A percentile compares a stretch with the other conserved stretches of the same genome.
phyloP scores from a whole-genome alignment of 1,284 basidiomycete species.

The Ceratobasidium sp. region DNA sequence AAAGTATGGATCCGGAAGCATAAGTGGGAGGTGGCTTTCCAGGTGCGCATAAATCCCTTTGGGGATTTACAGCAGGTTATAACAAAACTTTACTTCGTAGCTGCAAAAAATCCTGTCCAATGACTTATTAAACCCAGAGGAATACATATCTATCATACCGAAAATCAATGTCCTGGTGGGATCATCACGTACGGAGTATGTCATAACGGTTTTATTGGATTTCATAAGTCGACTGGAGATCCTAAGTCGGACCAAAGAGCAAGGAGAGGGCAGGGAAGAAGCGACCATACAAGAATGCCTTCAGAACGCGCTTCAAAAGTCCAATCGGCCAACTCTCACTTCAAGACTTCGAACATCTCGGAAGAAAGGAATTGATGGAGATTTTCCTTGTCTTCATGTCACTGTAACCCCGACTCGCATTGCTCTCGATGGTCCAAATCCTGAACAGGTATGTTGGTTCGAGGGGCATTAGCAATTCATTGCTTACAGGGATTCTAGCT shows the following conservation, averaged over 20 bases:
- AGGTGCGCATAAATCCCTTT: constrained; percentile 50
- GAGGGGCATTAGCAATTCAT: not conserved
- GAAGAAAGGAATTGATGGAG: constrained; percentile 46
- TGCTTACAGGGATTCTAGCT: constrained; percentile 48
- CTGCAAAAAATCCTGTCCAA: constrained; percentile 52
- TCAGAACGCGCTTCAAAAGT: constrained; percentile 50
- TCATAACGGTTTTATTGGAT: constrained; percentile 48
- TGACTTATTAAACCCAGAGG: constrained; percentile 53
- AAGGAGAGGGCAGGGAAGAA: constrained; percentile 50
- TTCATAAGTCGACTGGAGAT: constrained; percentile 52
- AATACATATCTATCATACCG: constrained; percentile 51
- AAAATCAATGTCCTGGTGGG: constrained; percentile 58
- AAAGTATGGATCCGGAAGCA: constrained; percentile 54
- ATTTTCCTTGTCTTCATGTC: constrained; percentile 63
- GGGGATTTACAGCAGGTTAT: constrained; percentile 49
- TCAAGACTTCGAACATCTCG: constrained; percentile 42
- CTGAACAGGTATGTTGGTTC: constrained; percentile 54
- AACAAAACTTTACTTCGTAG: constrained; percentile 50
- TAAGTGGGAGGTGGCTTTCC: constrained; percentile 48
- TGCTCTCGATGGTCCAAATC: constrained; percentile 64
- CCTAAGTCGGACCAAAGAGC: constrained; percentile 57
- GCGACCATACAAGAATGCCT: constrained; percentile 62
- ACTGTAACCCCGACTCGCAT: constrained; percentile 65
- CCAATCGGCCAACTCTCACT: constrained; percentile 44
- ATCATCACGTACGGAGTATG: constrained; percentile 18